Percentiles rank a stretch among this genome's conserved stretches.
Conservation (phyloP, 257 asterid genomes). For the Nicotiana otophora region DNA sequence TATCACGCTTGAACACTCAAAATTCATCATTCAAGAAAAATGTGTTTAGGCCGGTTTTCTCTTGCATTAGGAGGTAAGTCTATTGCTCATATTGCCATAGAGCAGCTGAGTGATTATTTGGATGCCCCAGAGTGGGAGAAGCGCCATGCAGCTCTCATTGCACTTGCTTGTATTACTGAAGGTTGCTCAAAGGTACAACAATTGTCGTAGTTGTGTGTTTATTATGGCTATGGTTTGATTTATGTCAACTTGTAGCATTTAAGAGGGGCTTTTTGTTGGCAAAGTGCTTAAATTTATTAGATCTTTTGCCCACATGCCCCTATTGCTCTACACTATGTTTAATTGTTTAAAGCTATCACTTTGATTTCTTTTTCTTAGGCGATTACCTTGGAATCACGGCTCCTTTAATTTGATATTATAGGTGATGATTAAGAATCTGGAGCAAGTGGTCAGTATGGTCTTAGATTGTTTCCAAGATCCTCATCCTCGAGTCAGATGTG, state of each 20-base stretch:
- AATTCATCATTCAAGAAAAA: too few species aligned
- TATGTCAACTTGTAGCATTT: background rate
- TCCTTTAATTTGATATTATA: too few species aligned
- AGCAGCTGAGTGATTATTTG: constrained; percentile 17
- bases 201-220: background rate
- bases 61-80: too few species aligned
- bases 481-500: constrained; percentile 95
- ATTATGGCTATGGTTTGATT: background rate
- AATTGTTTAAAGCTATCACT: too few species aligned
- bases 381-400: too few species aligned
- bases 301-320: background rate
- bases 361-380: too few species aligned
- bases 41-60: background rate
- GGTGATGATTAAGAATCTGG: too few species aligned
- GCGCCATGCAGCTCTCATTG: constrained; percentile 84
- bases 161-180: constrained; percentile 88
- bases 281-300: background rate
- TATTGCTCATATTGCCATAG: too few species aligned
- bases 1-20: too few species aligned
- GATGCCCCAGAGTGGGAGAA: constrained; percentile 89
- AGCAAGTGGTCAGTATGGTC: constrained; percentile 58
- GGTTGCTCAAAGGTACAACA: constrained; percentile 80
- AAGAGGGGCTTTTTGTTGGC: background rate
- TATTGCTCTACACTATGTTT: too few species aligned
- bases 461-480: constrained; percentile 81